Conservation (phyloP, 441 rosid genomes). For the Euphorbia schlechtendalii region DNA sequence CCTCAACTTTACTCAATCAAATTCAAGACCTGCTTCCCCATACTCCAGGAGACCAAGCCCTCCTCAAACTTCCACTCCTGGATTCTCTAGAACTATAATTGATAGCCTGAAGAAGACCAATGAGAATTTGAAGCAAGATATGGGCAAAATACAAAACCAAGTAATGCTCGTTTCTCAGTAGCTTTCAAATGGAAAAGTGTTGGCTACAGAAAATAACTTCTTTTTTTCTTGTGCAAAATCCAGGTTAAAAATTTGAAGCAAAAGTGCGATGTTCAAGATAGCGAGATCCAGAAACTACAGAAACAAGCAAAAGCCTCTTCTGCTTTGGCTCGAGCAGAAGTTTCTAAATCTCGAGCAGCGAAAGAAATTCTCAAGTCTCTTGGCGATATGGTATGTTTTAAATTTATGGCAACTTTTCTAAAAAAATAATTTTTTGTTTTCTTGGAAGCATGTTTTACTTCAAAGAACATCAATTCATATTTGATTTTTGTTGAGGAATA, state of each 20-base stretch:
- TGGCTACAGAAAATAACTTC: conserved; percentile 5
- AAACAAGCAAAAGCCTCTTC: conserved; percentile 38
- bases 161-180: conserved; percentile 36
- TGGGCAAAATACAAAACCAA: conserved; percentile 61
- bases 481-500: not conserved
- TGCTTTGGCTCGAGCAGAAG: conserved; percentile 38
- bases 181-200: conserved; percentile 9
- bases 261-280: conserved; percentile 52
- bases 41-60: conserved; percentile 73
- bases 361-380: conserved; percentile 45
- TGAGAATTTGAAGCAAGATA: conserved; percentile 67
- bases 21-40: conserved; percentile 50
- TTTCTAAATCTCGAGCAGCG: conserved; percentile 46
- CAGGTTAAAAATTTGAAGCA: conserved; percentile 59
- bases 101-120: conserved; percentile 87
- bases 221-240: conserved; percentile 14
- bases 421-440: not conserved
- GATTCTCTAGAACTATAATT: conserved; percentile 66
- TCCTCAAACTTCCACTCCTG: conserved; percentile 44
- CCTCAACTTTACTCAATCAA: conserved; percentile 25
- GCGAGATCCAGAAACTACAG: conserved; percentile 44
- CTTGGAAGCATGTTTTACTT: not conserved
- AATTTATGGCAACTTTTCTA: not conserved
- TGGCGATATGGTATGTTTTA: conserved; percentile 42
- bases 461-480: not conserved